Evolutionary conservation across 2,329 filamentous ascomycete genomes (phyloP), one percentile per base, ranked within the genome.

Genomic region (Boeremia exigua): DNA sequence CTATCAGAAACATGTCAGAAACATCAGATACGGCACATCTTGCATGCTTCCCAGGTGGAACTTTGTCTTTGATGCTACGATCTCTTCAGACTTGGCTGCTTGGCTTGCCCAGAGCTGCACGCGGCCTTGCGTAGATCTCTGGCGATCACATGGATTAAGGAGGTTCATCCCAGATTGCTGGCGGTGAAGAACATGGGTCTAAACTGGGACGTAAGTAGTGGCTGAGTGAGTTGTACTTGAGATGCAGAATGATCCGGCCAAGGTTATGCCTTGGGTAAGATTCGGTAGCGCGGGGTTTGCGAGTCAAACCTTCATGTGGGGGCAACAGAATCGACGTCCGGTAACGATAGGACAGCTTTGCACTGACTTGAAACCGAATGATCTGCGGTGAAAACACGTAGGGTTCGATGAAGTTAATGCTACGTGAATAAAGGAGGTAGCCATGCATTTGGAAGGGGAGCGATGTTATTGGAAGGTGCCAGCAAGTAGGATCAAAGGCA

Each of bases 91-190:
- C 53, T 56, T 56, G 53, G 40, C 53, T 47, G 40, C 53, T 56
- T 56, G 53, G 53, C 53, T 54, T 47, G 53, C 53, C 47, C 36
- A 56, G 47, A 48, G 30, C 30, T 43, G 29, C 36, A 38, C 53
- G 47, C 53, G 46, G 46, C 53, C 47, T 55, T 55, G 46, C 53
- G 47, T 42, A 50, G 53, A 56, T 56, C 47, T 29, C 14, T 36
- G 42, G n/a, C 42, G 53, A 56, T 56, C 53, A 50, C 47, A 46
- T 40, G 47, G 47, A 32, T 50, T 6, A 8, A 37, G 34, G 45
- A 27, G 42, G 8, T 37, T 36, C 23, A 42, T 12, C 23, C 25
- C 11, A 44, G 23, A 25, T 25, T 37, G 29, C 30, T 56, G 53
- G 47, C 53, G 53, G 53, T 50, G 46, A 46, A 19, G 25, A 9